phyloP scores from a whole-genome alignment of 202 grass and related monocot species.

The Digitaria exilis region DNA sequence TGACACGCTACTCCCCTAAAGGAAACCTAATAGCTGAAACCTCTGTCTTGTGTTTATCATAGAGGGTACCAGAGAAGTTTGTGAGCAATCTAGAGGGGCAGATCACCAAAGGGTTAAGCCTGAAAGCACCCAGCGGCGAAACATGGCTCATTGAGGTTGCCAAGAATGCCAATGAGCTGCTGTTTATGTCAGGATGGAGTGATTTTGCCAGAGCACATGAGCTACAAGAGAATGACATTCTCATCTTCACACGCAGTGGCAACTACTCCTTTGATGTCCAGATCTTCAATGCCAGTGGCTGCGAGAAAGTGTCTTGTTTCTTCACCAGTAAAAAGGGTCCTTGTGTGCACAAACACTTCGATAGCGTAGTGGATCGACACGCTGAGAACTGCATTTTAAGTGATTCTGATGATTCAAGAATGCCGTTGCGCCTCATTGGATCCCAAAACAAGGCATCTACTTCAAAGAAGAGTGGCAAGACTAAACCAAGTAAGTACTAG shows the following conservation, averaged over 20 bases:
- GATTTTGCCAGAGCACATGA: conserved; percentile 58
- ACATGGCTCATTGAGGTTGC: conserved; percentile 32
- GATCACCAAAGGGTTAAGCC: conserved; percentile 25
- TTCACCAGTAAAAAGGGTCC: conserved; percentile 21
- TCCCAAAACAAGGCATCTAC: conserved; percentile 11
- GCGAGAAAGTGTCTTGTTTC: conserved; percentile 36
- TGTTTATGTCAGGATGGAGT: conserved; percentile 48
- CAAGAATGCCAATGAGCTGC: conserved; percentile 33
- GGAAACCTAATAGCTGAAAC: no score
- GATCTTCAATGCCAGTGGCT: conserved; percentile 46
- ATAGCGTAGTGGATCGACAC: not conserved
- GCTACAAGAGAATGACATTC: conserved; percentile 47
- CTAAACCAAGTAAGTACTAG: conserved; percentile 10
- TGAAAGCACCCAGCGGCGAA: conserved; percentile 42
- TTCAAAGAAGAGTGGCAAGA: not conserved
- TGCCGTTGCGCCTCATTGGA: not conserved
- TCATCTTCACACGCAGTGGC: conserved; percentile 51
- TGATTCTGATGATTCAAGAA: not conserved
- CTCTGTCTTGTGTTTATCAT: not conserved
- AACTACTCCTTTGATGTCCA: conserved; percentile 52
- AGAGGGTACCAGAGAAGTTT: conserved; percentile 56
- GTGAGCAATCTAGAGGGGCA: conserved; percentile 26
- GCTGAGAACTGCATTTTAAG: not conserved
- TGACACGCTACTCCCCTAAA: not conserved
- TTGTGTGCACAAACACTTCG: conserved; percentile 8